Percentiles rank a stretch among this genome's conserved stretches.
Evolutionary conservation across 495 filamentous ascomycete species (phyloP).

Genomic region (Penicillium herquei): DNA sequence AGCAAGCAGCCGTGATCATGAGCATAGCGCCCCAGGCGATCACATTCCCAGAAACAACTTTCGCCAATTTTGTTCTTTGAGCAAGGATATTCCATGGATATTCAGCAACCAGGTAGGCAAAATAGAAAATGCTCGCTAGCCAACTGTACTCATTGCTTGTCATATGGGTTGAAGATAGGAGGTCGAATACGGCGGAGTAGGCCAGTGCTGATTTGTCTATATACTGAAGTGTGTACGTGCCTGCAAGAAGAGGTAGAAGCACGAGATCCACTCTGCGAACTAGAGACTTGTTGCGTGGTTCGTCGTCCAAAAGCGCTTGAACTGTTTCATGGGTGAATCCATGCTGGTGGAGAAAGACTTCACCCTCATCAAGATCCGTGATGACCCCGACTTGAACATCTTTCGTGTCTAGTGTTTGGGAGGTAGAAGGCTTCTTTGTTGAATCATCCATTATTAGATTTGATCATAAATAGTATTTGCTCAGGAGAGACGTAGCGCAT

Average conservation of each 20-base stretch:
- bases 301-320: conserved; percentile 21
- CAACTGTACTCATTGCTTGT: conserved; percentile 47
- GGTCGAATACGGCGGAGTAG: conserved; percentile 38
- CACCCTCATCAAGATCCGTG: conserved; percentile 32
- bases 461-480: not conserved
- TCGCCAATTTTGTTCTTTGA: conserved; percentile 19
- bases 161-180: conserved; percentile 28
- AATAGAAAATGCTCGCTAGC: conserved; percentile 57
- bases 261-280: conserved; percentile 43
- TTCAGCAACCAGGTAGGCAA: conserved; percentile 43
- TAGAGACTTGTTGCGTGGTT: conserved; percentile 23
- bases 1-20: conserved; percentile 34
- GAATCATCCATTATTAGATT: conserved; percentile 5
- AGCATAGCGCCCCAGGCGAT: conserved; percentile 40
- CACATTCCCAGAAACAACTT: conserved; percentile 21
- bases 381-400: conserved; percentile 28
- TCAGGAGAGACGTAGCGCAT: not conserved
- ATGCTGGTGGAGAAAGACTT: conserved; percentile 33
- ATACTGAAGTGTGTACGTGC: conserved; percentile 47
- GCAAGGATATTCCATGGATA: conserved; percentile 29
- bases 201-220: conserved; percentile 39
- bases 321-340: conserved; percentile 23
- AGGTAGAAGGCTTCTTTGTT: conserved; percentile 4
- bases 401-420: conserved; percentile 16
- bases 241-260: conserved; percentile 50